Base-by-base conservation (phyloP, 2,329 filamentous ascomycete genomes). In the Arachnomyces sp. region DNA sequence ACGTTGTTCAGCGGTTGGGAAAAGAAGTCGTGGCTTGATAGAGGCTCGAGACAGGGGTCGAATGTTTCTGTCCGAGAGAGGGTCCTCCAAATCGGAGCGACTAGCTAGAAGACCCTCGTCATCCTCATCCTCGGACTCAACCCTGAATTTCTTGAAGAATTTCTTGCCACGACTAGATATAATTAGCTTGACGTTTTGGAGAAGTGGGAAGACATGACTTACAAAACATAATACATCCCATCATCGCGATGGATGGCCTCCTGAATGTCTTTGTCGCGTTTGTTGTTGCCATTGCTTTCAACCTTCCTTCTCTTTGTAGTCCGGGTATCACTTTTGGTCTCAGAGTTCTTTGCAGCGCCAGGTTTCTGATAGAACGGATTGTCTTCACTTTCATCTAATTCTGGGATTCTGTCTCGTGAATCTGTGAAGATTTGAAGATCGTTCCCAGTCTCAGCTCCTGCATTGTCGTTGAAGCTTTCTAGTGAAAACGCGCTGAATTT, bases 151-250 rank as follows among this genome's bases (percentile, higher is more conserved):
- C 53, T 71, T 71, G 61, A 77, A 78, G 30, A 78, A 60, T 53
- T 77, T 79, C 60, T 73, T 77, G 52, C 78, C 78, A 41, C 78
- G 78, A 59, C 76, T 80, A 48, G 39, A 25, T 36, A 39, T 35
- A 30, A 17, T 35, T 32, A 36, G 39, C 38, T 16, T 11, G 38
- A 37, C 17, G 25, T 21, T 21, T 25, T 32, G 31, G 16, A 34
- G 34, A 39, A n/a, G n/a, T 43, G 28, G 18, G 37, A 15, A 18
- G 6, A 25, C 32, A 16, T n/a, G 30, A 73, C 76, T 73, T 66
- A 80, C 76, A 81, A 80, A 5, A 74, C 67, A 52, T 74, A 80
- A 37, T 78, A 64, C 57, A 80, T 71, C 36, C 77, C 76, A 53
- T 80, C 73, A 13, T 74, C 69, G 33, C 71, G 69, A 25, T 25